Conservation (phyloP, 306 rosid species). For the Sesbania bispinosa region DNA sequence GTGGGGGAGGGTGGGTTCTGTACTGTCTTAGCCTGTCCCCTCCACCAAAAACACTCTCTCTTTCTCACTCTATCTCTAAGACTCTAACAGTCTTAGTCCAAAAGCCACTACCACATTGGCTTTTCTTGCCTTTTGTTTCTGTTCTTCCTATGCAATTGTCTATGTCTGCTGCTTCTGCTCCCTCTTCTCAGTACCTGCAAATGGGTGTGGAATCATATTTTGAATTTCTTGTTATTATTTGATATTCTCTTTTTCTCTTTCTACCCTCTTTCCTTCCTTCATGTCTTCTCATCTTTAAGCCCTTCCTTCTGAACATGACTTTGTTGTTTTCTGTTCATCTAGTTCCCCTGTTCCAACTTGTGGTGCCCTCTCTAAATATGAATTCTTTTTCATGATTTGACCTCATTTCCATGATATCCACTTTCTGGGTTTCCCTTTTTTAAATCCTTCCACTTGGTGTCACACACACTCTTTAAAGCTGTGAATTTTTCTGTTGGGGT, state of each 20-base stretch:
- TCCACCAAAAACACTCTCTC: constrained; percentile 69
- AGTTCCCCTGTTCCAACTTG: constrained; percentile 40
- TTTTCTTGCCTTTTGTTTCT: constrained; percentile 76
- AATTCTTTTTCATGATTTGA: constrained; percentile 49
- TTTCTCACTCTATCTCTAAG: constrained; percentile 47
- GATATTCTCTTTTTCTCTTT: constrained; percentile 30
- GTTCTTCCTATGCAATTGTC: constrained; percentile 90
- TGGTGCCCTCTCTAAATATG: too few species aligned
- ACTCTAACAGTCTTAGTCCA: constrained; percentile 48
- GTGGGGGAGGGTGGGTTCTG: constrained; percentile 79
- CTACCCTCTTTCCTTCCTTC: background rate
- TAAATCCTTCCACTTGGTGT: constrained; percentile 26
- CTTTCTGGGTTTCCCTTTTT: constrained; percentile 39
- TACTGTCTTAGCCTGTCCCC: constrained; percentile 89
- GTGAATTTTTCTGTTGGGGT: constrained; percentile 14
- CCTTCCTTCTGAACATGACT: constrained; percentile 40
- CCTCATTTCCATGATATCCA: constrained; percentile 48
- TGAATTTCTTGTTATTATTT: constrained; percentile 83
- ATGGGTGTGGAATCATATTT: constrained; percentile 84
- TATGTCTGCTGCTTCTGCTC: constrained; percentile 80
- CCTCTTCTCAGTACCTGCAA: constrained; percentile 82
- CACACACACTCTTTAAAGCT: constrained; percentile 26
- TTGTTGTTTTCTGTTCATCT: constrained; percentile 45
- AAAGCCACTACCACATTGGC: constrained; percentile 72
- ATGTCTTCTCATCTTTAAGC: constrained; percentile 22